Evolutionary conservation across 2,329 filamentous ascomycete species (phyloP), one percentile per base, ranked within the genome.

Genomic region (Salinomyces thailandicus): DNA sequence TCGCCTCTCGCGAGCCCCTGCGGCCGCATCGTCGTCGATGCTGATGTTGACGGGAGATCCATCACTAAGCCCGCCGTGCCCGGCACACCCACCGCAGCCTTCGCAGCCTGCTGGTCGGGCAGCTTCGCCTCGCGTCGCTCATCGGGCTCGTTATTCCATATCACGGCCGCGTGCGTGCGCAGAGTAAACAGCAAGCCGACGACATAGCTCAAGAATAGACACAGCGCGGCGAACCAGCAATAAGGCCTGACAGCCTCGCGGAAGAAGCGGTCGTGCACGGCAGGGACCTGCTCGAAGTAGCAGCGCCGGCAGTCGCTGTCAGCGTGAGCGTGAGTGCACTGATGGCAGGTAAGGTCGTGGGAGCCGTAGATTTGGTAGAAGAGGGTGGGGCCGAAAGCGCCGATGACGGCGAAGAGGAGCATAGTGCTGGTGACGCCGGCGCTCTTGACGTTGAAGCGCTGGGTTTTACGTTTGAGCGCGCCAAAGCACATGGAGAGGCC

Each of bases 301-400:
- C 91, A 98, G 38, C 87, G 79, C 36, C 84, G 79, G 56, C 91
- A 98, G 57, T 96, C 89, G 29, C 63, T 61, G 3, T 45, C 33
- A 26, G 67, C 62, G n/a, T 54, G 51, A 4, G 62, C 65, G 44
- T 77, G 71, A 32, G 72, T 31, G 54, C 76, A 80, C 39, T 68
- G 60, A 44, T 68, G 75, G 55, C 91, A 98, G 53, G 85, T 91
- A 35, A 98, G 73, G 63, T 98, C 86, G 56, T 98, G 91, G 33
- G 86, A 94, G 49, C 91, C 93, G 60, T 96, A 96, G 45, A 98
- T 94, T 56, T 98, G 89, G 62, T 96, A 98, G 64, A 98, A 98
- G 11, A 98, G 66, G 0, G 91, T 98, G 2, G 91, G 91, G 0
- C 89, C 82, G 61, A 98, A 98, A 6, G 89, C 85, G 43, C 84